phyloP scores from a whole-genome alignment of 495 filamentous ascomycete genomes.

The Lophiostoma macrostomum region DNA sequence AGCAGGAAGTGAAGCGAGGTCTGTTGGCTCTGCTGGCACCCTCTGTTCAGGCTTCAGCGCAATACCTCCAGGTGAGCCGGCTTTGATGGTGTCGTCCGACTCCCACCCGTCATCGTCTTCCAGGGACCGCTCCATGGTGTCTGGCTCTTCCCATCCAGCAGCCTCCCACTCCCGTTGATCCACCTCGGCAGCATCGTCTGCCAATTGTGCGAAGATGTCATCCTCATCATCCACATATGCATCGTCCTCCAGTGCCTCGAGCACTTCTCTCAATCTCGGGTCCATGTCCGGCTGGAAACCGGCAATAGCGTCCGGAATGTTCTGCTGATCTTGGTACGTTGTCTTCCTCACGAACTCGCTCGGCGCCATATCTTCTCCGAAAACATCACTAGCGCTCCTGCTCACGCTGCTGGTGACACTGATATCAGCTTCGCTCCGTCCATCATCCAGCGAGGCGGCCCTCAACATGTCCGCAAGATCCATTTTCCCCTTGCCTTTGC shows the following conservation, averaged over 20 bases:
- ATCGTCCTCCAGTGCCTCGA: constrained; percentile 95
- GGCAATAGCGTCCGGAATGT: constrained; percentile 82
- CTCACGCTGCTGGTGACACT: constrained; percentile 29
- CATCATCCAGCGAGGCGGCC: constrained; percentile 46
- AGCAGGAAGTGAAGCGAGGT: constrained; percentile 33
- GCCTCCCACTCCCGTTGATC: constrained; percentile 60
- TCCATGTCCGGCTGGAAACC: constrained; percentile 99
- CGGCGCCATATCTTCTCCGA: constrained; percentile 68
- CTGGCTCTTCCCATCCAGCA: constrained; percentile 41
- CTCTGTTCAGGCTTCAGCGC: constrained; percentile 28
- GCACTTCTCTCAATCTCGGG: constrained; percentile 81
- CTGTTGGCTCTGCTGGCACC: constrained; percentile 15
- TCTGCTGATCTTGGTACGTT: constrained; percentile 90
- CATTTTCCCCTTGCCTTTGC: constrained; percentile 67
- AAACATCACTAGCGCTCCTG: constrained; percentile 40
- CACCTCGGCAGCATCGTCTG: constrained; percentile 69
- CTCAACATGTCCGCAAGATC: constrained; percentile 79
- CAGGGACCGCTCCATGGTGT: constrained; percentile 46
- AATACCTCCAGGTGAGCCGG: constrained; percentile 33
- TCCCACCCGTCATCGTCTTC: constrained; percentile 83
- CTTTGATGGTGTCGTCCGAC: constrained; percentile 86
- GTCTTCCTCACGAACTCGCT: constrained; percentile 66
- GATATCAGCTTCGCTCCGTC: constrained; percentile 50
- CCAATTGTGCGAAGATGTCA: constrained; percentile 72
- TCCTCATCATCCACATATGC: constrained; percentile 87